Conservation (phyloP, 768 basidiomycete genomes). For the Kwoniella sp. region DNA sequence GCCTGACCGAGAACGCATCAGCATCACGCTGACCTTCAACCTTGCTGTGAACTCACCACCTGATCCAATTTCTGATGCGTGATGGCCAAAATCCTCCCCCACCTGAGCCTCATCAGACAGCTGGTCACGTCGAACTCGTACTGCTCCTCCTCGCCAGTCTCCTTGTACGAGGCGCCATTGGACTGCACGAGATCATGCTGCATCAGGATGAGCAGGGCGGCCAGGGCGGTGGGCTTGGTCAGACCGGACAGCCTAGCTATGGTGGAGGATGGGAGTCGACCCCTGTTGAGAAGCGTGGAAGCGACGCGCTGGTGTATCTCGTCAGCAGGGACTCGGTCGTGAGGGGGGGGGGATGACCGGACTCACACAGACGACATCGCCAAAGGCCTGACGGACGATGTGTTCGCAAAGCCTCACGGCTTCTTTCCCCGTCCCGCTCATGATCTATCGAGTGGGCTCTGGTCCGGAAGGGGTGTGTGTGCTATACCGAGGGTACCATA, state of each 20-base stretch:
- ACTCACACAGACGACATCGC: conserved; percentile 45
- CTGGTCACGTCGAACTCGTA: conserved; percentile 75
- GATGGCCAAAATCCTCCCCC: conserved; percentile 73
- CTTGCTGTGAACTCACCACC: conserved; percentile 58
- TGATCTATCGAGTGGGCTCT: no score
- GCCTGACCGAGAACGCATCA: conserved; percentile 55
- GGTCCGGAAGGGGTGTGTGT: no score
- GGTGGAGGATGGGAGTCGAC: conserved; percentile 69
- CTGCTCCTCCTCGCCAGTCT: conserved; percentile 53
- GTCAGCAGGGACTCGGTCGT: no score
- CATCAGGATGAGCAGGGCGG: conserved; percentile 69
- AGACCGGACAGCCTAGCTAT: conserved; percentile 66
- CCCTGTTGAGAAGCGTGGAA: conserved; percentile 68
- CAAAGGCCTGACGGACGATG: conserved; percentile 45
- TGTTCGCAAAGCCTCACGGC: conserved; percentile 47
- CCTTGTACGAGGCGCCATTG: conserved; percentile 64
- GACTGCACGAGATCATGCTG: conserved; percentile 91
- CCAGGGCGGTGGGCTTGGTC: conserved; percentile 65
- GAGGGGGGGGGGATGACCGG: neutral
- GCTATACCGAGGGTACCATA: conserved; percentile 2
- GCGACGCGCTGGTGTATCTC: conserved; percentile 65
- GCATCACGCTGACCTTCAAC: neutral
- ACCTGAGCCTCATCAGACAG: conserved; percentile 74
- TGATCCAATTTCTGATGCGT: conserved; percentile 68
- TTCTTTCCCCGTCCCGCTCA: conserved; percentile 40